Evolutionary conservation across 768 basidiomycete genomes (phyloP).

Genomic region (Pleurotus tuber-regium): DNA sequence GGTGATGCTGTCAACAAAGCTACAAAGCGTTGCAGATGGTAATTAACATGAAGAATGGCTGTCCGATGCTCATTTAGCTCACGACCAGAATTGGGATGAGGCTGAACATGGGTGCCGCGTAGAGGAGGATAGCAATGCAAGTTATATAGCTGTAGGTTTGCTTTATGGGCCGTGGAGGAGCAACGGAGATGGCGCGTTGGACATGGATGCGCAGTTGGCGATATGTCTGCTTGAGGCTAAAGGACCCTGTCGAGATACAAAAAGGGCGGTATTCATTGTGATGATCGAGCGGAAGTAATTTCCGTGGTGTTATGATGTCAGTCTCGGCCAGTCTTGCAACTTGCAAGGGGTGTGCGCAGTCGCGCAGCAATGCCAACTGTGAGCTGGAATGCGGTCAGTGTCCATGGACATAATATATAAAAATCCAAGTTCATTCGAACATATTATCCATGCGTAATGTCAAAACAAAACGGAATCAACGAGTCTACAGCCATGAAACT

Average conservation of each 20-base stretch:
- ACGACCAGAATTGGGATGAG: too few species aligned
- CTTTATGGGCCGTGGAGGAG: slow-evolving; percentile 2
- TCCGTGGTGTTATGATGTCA: slow-evolving; percentile 8
- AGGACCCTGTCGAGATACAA: slow-evolving; percentile 3
- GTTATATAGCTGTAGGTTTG: too few species aligned
- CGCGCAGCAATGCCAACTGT: not conserved
- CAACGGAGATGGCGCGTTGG: too few species aligned
- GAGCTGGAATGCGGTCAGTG: too few species aligned
- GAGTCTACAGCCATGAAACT: not conserved
- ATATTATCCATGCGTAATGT: not conserved
- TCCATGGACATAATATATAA: too few species aligned
- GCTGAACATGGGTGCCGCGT: too few species aligned
- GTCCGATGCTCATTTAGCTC: too few species aligned
- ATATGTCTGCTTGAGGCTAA: not conserved
- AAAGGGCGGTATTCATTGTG: too few species aligned
- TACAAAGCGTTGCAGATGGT: not conserved
- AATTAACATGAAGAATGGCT: not conserved
- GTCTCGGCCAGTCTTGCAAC: too few species aligned
- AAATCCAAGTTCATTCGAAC: not conserved
- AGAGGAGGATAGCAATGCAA: not conserved
- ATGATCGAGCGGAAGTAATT: slow-evolving; percentile 6
- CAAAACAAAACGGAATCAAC: not conserved
- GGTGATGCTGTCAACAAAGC: not conserved
- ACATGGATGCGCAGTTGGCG: slow-evolving; percentile 7
- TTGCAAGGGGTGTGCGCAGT: too few species aligned